Percentiles rank a stretch among this genome's conserved stretches.
Evolutionary conservation across 176 grass and related monocot species (phyloP).

Genomic region (Carex myosuroides): DNA sequence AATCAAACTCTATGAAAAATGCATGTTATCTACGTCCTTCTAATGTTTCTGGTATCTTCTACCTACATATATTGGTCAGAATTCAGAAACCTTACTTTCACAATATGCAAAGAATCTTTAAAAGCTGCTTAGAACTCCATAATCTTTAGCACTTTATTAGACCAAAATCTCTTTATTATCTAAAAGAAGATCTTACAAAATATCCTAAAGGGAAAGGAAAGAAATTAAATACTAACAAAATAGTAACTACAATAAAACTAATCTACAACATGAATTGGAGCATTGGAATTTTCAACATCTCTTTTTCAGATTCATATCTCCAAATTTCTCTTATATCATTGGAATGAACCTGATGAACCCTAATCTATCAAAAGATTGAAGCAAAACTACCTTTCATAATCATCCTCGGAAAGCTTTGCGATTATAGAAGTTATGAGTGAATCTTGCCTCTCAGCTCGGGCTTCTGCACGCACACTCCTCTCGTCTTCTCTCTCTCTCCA

Average conservation of each 20-base stretch:
- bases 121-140: slow-evolving; percentile 29
- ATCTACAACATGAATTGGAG: slow-evolving; percentile 14
- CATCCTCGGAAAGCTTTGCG: slow-evolving; percentile 48
- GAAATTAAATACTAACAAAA: slow-evolving; percentile 6
- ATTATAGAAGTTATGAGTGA: slow-evolving; percentile 54
- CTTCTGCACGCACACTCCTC: slow-evolving; percentile 54
- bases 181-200: slow-evolving; percentile 32
- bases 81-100: slow-evolving; percentile 20
- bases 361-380: slow-evolving; percentile 14
- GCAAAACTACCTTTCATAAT: slow-evolving; percentile 13
- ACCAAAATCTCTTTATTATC: slow-evolving; percentile 59
- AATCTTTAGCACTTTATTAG: slow-evolving; percentile 43
- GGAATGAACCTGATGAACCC: slow-evolving; percentile 17
- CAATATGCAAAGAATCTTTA: slow-evolving; percentile 46
- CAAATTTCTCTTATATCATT: background rate
- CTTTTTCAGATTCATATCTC: background rate
- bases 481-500: slow-evolving; percentile 82
- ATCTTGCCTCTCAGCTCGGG: slow-evolving; percentile 63
- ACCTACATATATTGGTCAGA: background rate
- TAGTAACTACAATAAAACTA: slow-evolving; percentile 13
- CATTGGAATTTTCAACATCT: background rate
- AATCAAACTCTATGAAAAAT: background rate
- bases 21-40: background rate
- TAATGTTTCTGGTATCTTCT: slow-evolving; percentile 15
- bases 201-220: slow-evolving; percentile 29